These are phyloP conservation scores for Candida andamanensis DNA, from an alignment of 805 yeast genomes.

Conservation along the genomic window DNA sequence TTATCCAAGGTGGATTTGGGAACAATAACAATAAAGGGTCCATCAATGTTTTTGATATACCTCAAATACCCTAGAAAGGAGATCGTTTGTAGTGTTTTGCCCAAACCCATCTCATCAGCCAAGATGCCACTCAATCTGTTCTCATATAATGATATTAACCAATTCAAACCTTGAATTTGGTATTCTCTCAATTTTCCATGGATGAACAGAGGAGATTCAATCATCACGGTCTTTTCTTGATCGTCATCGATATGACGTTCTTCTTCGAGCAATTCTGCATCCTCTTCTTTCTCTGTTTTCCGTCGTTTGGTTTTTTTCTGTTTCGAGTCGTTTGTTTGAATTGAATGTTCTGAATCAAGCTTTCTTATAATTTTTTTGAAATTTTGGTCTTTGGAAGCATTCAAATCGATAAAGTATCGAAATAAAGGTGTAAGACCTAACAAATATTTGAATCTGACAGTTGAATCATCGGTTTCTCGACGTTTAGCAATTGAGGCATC, in stretches of 20 bases:
- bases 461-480: conserved; percentile 55
- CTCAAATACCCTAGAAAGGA: conserved; percentile 70
- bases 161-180: conserved; percentile 76
- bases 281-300: conserved; percentile 76
- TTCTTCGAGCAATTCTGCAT: conserved; percentile 72
- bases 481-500: conserved; percentile 57
- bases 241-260: conserved; percentile 31
- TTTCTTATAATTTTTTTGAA: conserved; percentile 57
- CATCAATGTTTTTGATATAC: conserved; percentile 51
- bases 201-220: conserved; percentile 48
- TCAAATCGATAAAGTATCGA: conserved; percentile 78
- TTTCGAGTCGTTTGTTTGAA: conserved; percentile 22
- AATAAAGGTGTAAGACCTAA: conserved; percentile 80
- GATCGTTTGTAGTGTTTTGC: conserved; percentile 77
- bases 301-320: conserved; percentile 48
- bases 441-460: conserved; percentile 73
- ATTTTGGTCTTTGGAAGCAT: conserved; percentile 72
- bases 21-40: conserved; percentile 72
- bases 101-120: conserved; percentile 86
- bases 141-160: conserved; percentile 66
- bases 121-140: conserved; percentile 69
- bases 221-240: conserved; percentile 46
- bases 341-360: conserved; percentile 47
- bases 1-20: conserved; percentile 80
- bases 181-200: conserved; percentile 63